Conservation (phyloP, 2,329 filamentous ascomycete genomes). For the Sporothrix dimorphospora region DNA sequence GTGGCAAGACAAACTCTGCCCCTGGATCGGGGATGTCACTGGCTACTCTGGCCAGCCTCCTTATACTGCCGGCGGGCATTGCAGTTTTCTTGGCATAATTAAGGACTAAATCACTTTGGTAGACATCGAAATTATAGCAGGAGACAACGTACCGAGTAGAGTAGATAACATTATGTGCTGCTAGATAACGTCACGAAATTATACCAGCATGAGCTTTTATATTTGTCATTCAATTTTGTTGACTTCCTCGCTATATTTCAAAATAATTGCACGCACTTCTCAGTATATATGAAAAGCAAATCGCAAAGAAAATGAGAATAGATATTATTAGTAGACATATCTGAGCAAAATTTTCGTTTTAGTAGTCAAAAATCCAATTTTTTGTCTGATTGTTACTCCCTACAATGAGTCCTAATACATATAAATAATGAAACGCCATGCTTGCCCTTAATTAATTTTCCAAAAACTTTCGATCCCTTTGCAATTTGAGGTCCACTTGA, state of each 20-base stretch:
- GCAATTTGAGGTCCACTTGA: constrained; percentile 1
- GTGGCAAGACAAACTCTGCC: background rate
- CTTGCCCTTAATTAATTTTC: background rate
- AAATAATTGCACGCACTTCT: background rate
- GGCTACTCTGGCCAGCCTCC: background rate
- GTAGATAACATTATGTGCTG: background rate
- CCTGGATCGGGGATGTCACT: background rate
- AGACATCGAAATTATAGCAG: background rate
- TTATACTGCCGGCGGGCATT: background rate
- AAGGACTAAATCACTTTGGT: background rate
- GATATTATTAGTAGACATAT: background rate
- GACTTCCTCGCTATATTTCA: background rate
- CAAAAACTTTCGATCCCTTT: background rate
- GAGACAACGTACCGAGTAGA: background rate
- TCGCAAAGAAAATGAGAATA: background rate
- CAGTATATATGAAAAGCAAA: background rate
- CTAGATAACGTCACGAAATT: background rate
- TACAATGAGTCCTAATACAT: constrained; percentile 16
- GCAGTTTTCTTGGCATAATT: background rate
- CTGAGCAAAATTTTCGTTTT: background rate
- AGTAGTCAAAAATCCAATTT: background rate
- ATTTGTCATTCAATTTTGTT: background rate
- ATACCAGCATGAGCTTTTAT: background rate
- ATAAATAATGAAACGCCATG: constrained; percentile 23
- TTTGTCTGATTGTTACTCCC: constrained; percentile 7